phyloP scores from a whole-genome alignment of 2,329 filamentous ascomycete genomes.

The Colletotrichum coccodes region DNA sequence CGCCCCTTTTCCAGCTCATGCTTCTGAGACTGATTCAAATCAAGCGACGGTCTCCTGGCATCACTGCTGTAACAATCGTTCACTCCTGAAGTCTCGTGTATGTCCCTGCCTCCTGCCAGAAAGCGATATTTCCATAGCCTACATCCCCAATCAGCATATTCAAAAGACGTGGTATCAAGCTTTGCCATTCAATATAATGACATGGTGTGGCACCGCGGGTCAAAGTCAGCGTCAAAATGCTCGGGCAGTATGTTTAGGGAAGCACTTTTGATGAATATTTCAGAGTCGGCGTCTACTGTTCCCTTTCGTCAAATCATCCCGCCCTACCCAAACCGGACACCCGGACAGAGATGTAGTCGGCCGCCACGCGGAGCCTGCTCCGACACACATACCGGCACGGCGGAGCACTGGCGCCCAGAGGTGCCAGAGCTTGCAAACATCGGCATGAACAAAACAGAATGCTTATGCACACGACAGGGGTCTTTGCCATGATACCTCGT shows the following conservation, averaged over 20 bases:
- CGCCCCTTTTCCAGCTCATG: too few relatives aligned
- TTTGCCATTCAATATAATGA: too few relatives aligned
- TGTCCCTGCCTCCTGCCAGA: too few relatives aligned
- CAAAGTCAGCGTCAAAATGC: not conserved
- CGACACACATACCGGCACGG: not conserved
- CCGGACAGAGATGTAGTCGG: not conserved
- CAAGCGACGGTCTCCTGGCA: too few relatives aligned
- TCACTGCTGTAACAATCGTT: too few relatives aligned
- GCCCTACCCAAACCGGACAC: not conserved
- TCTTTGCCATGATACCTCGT: not conserved
- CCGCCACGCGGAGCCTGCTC: not conserved
- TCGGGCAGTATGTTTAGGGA: not conserved
- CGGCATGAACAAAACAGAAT: not conserved
- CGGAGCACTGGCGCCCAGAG: not conserved
- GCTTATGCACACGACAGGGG: slow-evolving; percentile 7
- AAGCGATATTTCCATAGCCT: too few relatives aligned
- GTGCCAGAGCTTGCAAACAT: not conserved
- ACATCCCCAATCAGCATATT: too few relatives aligned
- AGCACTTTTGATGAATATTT: too few relatives aligned
- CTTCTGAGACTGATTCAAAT: too few relatives aligned
- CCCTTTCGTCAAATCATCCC: not conserved
- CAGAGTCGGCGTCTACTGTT: not conserved
- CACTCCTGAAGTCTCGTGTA: too few relatives aligned
- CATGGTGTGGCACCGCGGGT: not conserved
- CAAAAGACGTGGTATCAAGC: too few relatives aligned